Evolutionary conservation across 1,284 basidiomycete genomes (phyloP).

Genomic region (Cryptococcus sp.): DNA sequence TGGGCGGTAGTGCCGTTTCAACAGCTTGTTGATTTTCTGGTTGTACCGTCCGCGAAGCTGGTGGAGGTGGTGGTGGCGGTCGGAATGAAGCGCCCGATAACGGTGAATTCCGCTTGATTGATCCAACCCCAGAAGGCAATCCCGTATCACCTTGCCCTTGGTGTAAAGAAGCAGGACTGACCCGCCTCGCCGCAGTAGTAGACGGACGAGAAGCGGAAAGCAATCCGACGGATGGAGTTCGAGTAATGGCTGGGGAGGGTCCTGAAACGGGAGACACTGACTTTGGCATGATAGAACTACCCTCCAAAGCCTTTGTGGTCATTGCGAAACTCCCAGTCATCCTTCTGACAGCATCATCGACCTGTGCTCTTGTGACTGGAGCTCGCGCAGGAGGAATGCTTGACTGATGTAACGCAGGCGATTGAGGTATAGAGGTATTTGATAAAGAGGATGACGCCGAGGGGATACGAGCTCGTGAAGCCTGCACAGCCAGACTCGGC

Average conservation of each 20-base stretch:
- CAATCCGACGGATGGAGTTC: conserved; percentile 17
- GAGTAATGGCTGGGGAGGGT: conserved; percentile 1
- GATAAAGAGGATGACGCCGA: conserved; percentile 30
- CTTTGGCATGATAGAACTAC: background rate
- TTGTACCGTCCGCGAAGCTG: background rate
- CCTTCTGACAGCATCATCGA: conserved; percentile 40
- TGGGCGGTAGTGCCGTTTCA: background rate
- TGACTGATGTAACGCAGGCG: conserved; percentile 3
- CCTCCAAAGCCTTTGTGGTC: conserved; percentile 5
- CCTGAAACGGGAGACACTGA: background rate
- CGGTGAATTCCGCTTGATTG: conserved; percentile 6
- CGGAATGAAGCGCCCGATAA: conserved; percentile 6
- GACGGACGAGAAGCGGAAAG: conserved; percentile 21
- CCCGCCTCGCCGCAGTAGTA: conserved; percentile 8
- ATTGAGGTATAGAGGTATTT: conserved; percentile 7
- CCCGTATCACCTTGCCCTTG: conserved; percentile 5
- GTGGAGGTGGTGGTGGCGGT: background rate
- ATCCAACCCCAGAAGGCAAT: conserved; percentile 14
- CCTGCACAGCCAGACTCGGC: conserved; percentile 24
- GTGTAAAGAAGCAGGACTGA: background rate
- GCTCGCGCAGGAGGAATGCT: conserved; percentile 16
- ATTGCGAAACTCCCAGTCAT: conserved; percentile 40
- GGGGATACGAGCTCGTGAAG: conserved; percentile 23
- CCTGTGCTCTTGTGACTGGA: conserved; percentile 39
- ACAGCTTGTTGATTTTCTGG: background rate